A percentile compares a stretch with the other conserved stretches of the same genome.
These are phyloP conservation scores for Stagonosporopsis cucurbitacearum DNA, from an alignment of 2,329 filamentous ascomycete genomes.

Conservation along the genomic window DNA sequence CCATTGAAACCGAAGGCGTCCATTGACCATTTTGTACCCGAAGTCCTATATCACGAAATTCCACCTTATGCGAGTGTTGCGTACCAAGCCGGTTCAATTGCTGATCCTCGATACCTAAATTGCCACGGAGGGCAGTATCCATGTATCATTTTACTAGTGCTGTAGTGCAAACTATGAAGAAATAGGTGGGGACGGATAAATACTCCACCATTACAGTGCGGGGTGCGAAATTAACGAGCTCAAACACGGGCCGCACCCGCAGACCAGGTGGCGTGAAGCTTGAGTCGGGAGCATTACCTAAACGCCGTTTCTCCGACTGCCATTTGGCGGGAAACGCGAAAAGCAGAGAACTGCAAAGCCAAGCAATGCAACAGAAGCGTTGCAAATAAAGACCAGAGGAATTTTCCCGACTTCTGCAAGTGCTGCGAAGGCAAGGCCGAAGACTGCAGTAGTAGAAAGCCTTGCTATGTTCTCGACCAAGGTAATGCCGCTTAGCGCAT, in stretches of 20 bases:
- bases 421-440: conserved; percentile 70
- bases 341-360: conserved; percentile 56
- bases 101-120: conserved; percentile 2
- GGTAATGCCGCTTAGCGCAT: conserved; percentile 72
- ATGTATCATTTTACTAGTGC: not conserved
- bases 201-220: conserved; percentile 19
- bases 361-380: conserved; percentile 65
- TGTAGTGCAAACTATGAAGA: not conserved
- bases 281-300: conserved; percentile 11
- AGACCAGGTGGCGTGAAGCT: conserved; percentile 3
- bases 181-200: conserved; percentile 21
- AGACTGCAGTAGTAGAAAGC: conserved; percentile 67
- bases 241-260: conserved; percentile 6
- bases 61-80: not conserved
- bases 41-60: not conserved
- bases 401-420: conserved; percentile 66
- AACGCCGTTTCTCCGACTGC: conserved; percentile 34
- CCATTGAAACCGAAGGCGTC: not conserved
- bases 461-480: conserved; percentile 73
- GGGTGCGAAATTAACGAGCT: conserved; percentile 12
- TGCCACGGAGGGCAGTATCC: not conserved
- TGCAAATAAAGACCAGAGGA: conserved; percentile 70
- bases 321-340: conserved; percentile 55
- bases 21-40: not conserved
- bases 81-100: conserved; percentile 6